phyloP scores from a whole-genome alignment of 2,329 filamentous ascomycete species.

The Cryphonectria naterciae region DNA sequence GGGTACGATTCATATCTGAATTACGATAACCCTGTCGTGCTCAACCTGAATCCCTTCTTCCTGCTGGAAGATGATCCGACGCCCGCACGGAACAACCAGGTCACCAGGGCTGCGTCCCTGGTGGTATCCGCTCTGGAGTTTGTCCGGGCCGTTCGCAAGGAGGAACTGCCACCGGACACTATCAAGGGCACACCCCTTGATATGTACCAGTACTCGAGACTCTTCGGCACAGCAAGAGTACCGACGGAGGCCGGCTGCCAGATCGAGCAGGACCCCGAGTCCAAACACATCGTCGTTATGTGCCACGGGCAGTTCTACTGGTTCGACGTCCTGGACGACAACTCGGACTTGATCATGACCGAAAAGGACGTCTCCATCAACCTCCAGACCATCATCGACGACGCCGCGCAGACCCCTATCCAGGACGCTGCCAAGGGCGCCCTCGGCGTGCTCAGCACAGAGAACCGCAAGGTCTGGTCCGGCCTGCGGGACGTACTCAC shows the following conservation, averaged over 20 bases:
- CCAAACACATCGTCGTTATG: constrained; percentile 90
- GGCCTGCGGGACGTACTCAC: constrained; percentile 86
- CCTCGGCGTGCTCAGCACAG: constrained; percentile 89
- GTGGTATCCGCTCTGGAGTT: constrained; percentile 90
- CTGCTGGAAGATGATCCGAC: constrained; percentile 96
- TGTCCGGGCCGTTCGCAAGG: constrained; percentile 87
- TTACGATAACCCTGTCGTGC: constrained; percentile 94
- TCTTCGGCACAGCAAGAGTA: constrained; percentile 93
- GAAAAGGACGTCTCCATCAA: constrained; percentile 93
- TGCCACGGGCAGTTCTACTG: constrained; percentile 97
- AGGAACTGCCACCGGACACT: constrained; percentile 89
- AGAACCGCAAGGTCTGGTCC: constrained; percentile 96
- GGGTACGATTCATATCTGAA: constrained; percentile 99
- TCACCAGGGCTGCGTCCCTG: constrained; percentile 89
- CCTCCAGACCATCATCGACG: constrained; percentile 87
- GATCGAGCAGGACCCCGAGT: constrained; percentile 91
- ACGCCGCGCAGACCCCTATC: constrained; percentile 86
- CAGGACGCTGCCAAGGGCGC: constrained; percentile 95
- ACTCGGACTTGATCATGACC: constrained; percentile 94
- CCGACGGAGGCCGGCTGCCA: constrained; percentile 94
- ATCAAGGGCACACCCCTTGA: constrained; percentile 83
- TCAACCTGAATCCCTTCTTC: constrained; percentile 98
- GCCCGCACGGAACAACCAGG: constrained; percentile 93
- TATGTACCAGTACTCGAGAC: constrained; percentile 97
- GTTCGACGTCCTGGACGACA: constrained; percentile 96